Evolutionary conservation across 1,139 yeast species (phyloP).

Genomic region (Suhomyces choctaworum): DNA sequence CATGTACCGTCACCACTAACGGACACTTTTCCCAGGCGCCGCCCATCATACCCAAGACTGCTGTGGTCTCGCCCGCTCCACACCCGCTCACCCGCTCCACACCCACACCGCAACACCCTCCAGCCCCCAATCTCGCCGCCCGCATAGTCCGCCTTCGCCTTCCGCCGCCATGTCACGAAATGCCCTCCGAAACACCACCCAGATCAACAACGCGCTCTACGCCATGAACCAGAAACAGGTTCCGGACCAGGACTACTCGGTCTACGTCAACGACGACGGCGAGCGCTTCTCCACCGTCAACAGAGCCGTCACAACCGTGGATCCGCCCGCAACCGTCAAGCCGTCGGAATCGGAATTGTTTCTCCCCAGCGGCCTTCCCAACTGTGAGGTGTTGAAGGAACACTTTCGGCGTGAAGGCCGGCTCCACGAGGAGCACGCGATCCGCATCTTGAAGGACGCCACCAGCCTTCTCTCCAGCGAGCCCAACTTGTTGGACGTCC

Average conservation of each 20-base stretch:
- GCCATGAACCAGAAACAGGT: slow-evolving; percentile 60
- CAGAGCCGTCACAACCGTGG: slow-evolving; percentile 63
- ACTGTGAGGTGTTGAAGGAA: slow-evolving; percentile 65
- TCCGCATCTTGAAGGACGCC: slow-evolving; percentile 67
- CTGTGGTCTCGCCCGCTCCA: not conserved
- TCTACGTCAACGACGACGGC: slow-evolving; percentile 72
- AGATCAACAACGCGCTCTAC: slow-evolving; percentile 73
- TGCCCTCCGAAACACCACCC: slow-evolving; percentile 46
- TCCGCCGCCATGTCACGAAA: slow-evolving; percentile 14
- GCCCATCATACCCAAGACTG: too few species aligned
- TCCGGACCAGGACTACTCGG: slow-evolving; percentile 46
- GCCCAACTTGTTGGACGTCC: slow-evolving; percentile 77
- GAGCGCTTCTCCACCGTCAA: slow-evolving; percentile 62
- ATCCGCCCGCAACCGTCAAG: slow-evolving; percentile 64
- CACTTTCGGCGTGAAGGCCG: slow-evolving; percentile 86
- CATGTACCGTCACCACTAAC: too few species aligned
- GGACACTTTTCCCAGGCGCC: too few species aligned
- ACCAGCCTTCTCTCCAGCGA: slow-evolving; percentile 57
- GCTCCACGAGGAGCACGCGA: slow-evolving; percentile 68
- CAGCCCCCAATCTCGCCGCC: not conserved
- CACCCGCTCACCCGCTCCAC: too few species aligned
- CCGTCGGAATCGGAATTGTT: slow-evolving; percentile 76
- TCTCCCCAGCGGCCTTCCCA: slow-evolving; percentile 63
- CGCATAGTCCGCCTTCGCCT: not conserved
- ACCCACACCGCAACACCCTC: not conserved